Base-by-base conservation (phyloP, 139 green algal genomes). In the Astrephomene gubernaculifera region DNA sequence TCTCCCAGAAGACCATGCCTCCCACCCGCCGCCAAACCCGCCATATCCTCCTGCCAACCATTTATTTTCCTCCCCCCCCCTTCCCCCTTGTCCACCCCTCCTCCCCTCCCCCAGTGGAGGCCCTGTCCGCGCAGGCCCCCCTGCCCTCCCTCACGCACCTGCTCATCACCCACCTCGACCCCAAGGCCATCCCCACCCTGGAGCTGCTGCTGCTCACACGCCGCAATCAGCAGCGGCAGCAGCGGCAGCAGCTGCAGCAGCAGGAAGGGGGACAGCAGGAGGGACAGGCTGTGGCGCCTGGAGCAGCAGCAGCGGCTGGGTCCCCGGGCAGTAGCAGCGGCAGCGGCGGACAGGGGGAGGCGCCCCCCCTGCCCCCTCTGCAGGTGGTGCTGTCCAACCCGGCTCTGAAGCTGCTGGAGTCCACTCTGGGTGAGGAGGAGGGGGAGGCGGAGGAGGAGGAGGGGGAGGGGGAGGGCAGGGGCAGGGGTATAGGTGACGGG, bases 121-220 rank as follows among this genome's bases (percentile, higher is more conserved):
- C 79, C 0, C 67, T 97, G 81, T 45, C 67, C 19, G 27, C 44
- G 12, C 52, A 83, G 61, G 43, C 88, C 9, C 43, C 73, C 1
- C 72, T 93, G 31, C 38, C 72, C 14, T 71, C 53, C 19, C 78
- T 97, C 35, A 90, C 82, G 33, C 87, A 95, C 83, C 27, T 99
- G 31, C 72, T 99, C 67, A 89, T 99, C 36, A 97, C 94, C 5
- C 95, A 98, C 57, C 71, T 99, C 65, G 95, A 91, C 57, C 96
- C 97, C 57, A 96, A 98, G 68, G 27, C 69, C 38, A 85, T 98
- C 44, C 81, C 92, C 10, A 90, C 92, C 6, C 86, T 99, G 39
- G 90, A 89, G 60, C 49, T 74, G 25, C 65, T 99, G 86, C 88
- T 98, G 80, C 38, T 14, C 79, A 52, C 45, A 22, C 87, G 41